Conservation (phyloP, 2,329 filamentous ascomycete species). For the Hymenotorrendiella dingleyae region DNA sequence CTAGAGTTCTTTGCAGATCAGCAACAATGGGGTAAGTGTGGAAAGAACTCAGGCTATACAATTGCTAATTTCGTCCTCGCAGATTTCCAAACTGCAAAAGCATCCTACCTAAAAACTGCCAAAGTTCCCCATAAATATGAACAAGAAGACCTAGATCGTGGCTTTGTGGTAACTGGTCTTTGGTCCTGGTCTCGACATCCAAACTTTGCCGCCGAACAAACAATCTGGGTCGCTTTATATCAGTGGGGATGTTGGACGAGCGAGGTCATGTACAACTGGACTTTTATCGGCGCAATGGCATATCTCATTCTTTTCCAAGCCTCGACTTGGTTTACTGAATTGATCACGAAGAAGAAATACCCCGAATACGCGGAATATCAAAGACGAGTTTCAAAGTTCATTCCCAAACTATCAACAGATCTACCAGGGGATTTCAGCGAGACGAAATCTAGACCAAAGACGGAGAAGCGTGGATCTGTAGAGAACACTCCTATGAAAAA, state of each 20-base stretch:
- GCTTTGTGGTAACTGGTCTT: slow-evolving; percentile 78
- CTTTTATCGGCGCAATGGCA: slow-evolving; percentile 59
- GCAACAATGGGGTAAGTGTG: slow-evolving; percentile 73
- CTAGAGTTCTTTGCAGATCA: slow-evolving; percentile 79
- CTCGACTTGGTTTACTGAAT: slow-evolving; percentile 83
- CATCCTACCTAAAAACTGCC: slow-evolving; percentile 64
- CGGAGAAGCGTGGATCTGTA: slow-evolving; percentile 7
- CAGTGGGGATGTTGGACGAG: slow-evolving; percentile 78
- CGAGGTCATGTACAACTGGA: slow-evolving; percentile 71
- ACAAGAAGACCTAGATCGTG: slow-evolving; percentile 76
- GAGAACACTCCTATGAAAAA: not conserved
- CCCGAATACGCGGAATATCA: slow-evolving; percentile 83
- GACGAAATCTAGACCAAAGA: slow-evolving; percentile 18
- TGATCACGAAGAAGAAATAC: slow-evolving; percentile 76
- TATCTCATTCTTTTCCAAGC: slow-evolving; percentile 82
- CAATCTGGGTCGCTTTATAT: slow-evolving; percentile 83
- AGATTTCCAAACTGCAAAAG: slow-evolving; percentile 79
- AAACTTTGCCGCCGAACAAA: slow-evolving; percentile 90
- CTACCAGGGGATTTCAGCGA: slow-evolving; percentile 26
- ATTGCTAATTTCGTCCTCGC: slow-evolving; percentile 1
- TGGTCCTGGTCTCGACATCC: slow-evolving; percentile 89
- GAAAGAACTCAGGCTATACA: not conserved
- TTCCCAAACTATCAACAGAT: slow-evolving; percentile 46
- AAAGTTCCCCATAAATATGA: slow-evolving; percentile 61
- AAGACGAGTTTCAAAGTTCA: slow-evolving; percentile 72